A percentile compares a stretch with the other conserved stretches of the same genome.
Evolutionary conservation across 73 alveolate genomes (phyloP).

Genomic region (Paraurostyla sp.): DNA sequence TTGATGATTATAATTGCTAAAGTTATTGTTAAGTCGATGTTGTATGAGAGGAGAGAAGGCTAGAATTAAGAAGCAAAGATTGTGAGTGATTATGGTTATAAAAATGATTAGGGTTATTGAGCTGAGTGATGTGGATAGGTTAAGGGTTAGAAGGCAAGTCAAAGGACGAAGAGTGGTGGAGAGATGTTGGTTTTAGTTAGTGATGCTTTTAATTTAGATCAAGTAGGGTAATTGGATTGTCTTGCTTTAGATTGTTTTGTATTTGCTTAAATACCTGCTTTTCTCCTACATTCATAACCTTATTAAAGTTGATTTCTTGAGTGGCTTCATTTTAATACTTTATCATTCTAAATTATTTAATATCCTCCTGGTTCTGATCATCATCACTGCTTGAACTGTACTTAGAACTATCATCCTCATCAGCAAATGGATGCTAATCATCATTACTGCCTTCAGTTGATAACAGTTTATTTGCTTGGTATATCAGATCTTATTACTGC

Average conservation of each 20-base stretch:
- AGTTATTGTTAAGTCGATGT: neutral
- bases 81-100: neutral
- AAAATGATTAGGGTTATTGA: neutral
- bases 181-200: neutral
- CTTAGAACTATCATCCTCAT: neutral
- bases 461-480: too few species aligned
- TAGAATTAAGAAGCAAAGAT: neutral
- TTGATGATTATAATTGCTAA: too few species aligned
- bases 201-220: neutral
- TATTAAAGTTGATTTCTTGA: neutral
- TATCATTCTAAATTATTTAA: too few species aligned
- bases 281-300: neutral
- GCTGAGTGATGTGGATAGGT: too few species aligned
- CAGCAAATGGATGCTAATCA: too few species aligned
- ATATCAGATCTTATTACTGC: too few species aligned
- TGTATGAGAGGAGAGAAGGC: neutral
- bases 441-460: too few species aligned
- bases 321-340: too few species aligned
- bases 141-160: too few species aligned
- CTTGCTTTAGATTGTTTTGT: neutral
- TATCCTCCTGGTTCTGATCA: neutral
- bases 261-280: neutral
- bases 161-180: neutral
- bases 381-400: constrained; percentile 5
- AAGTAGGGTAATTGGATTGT: neutral